phyloP scores from a whole-genome alignment of 2,329 filamentous ascomycete species.

The Zelopaecilomyces penicillatus region DNA sequence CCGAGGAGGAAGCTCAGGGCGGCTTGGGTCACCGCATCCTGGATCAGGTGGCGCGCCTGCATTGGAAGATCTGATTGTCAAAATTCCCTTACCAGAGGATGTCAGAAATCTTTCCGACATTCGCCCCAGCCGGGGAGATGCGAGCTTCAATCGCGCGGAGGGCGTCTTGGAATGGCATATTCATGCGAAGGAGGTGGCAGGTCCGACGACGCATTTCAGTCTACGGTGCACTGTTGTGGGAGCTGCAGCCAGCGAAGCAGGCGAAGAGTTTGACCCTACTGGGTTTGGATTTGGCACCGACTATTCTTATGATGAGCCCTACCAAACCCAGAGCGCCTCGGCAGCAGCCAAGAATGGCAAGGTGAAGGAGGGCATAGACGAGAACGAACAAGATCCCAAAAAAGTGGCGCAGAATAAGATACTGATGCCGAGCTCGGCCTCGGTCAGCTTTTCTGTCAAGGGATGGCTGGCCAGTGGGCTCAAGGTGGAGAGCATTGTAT shows the following conservation, averaged over 20 bases:
- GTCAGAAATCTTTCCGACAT: slow-evolving; percentile 81
- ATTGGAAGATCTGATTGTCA: slow-evolving; percentile 70
- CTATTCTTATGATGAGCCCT: slow-evolving; percentile 48
- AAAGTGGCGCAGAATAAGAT: slow-evolving; percentile 61
- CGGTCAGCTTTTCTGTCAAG: slow-evolving; percentile 63
- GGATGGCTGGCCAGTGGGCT: slow-evolving; percentile 61
- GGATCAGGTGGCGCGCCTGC: slow-evolving; percentile 51
- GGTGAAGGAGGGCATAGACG: slow-evolving; percentile 20
- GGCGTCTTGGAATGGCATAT: slow-evolving; percentile 75
- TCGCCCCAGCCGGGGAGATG: slow-evolving; percentile 73
- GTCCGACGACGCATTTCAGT: slow-evolving; percentile 59
- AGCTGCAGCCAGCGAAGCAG: slow-evolving; percentile 39
- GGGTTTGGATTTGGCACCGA: slow-evolving; percentile 44
- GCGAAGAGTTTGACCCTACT: slow-evolving; percentile 39
- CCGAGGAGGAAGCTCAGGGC: slow-evolving; percentile 34
- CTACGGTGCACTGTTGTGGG: slow-evolving; percentile 77
- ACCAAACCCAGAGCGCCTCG: slow-evolving; percentile 36
- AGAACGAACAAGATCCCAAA: slow-evolving; percentile 41
- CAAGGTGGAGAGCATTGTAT: slow-evolving; percentile 57
- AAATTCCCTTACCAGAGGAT: slow-evolving; percentile 67
- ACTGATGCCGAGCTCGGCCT: slow-evolving; percentile 71
- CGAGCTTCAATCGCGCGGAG: slow-evolving; percentile 67
- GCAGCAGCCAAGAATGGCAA: slow-evolving; percentile 21
- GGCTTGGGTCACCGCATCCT: slow-evolving; percentile 33
- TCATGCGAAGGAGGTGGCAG: slow-evolving; percentile 64